Base-by-base conservation (phyloP, 2,329 filamentous ascomycete species). In the Penicillium polonicum region DNA sequence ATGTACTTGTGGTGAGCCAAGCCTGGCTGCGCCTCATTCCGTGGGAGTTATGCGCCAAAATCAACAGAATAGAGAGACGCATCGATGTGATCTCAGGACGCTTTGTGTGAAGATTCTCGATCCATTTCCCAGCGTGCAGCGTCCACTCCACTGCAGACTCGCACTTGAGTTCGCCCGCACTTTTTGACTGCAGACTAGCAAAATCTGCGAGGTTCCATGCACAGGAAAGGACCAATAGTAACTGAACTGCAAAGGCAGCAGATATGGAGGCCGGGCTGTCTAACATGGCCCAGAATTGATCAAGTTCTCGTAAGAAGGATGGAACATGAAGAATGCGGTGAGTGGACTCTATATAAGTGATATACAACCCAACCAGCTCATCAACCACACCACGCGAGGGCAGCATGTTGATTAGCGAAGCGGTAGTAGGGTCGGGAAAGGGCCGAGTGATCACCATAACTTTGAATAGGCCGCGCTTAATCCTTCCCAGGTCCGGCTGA, bases 51-150 rank as follows among this genome's bases (percentile, higher is more conserved):
- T 79, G 80, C 0, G 82, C 80, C 7, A 83, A 72, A 6, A 82
- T 68, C 12, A 82, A 67, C 23, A 85, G 69, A 52, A 82, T 80
- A 15, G 80, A 76, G 3, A 83, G 70, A 35, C 84, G 82, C 41
- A 84, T 78, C 56, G 79, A 75, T 2, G 68, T 70, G 2, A 83
- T 72, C 2, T 79, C 80, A 4, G 82, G 76, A 17, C 82, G 79
- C 65, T 85, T 85, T 43, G 81, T 77, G 45, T 78, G 85, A 0
- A 92, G 90, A 69, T 93, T 89, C 68, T 95, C 90, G 41, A 97
- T 80, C 59, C 97, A 88, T 2, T 87, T 86, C 72, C 97, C 93
- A 3, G 92, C 91, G 87, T 97, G 95, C 48, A 88, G 85, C 58
- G 97, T 90, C 72, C 92, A 97, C 66, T 90, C 88, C 25, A 74